Base-by-base conservation (phyloP, 129 eudicot genomes). In the Saposhnikovia divaricata region DNA sequence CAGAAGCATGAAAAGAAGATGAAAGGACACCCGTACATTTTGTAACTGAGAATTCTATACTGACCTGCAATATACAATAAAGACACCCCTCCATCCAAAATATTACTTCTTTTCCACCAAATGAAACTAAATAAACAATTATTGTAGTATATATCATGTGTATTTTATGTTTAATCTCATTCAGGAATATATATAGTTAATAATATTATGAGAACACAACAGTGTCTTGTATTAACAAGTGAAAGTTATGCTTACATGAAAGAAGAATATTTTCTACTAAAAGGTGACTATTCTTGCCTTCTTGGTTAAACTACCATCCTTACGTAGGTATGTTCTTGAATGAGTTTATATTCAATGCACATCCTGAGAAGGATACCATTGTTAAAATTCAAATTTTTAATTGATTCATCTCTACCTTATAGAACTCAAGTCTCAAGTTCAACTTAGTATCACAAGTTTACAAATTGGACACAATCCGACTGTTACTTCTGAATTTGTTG, bases 61-160 rank as follows among this genome's bases (percentile, higher is more conserved):
- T 59, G 15, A 61, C 16, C 69, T 61, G 69, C 69, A 16, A 61
- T 59, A 21, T 61, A 10, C 28, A 61, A 57, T 57, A 61, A 61
- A 61, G 69, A n/a, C 15, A 61, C 69, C 69, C 28, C 69, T 61
- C 69, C 31, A 57, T 57, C 66, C 66, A 57, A 57, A 57, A 57
- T 57, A 57, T 1, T 57, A 57, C 25, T 23, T 2, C 66, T 7
- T 57, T 23, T 57, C 66, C 13, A 7, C 66, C 12, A 57, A 19
- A 57, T 2, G 31, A 57, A 57, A 57, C 66, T 57, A 57, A 57
- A 55, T 6, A 6, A 6, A 57, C 4, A 0, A 61, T 25, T 34
- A 1, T 1, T 61, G 69, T 59, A n/a, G 37, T 61, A 50, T 50
- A 50, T 50, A 51, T 61, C 14, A 61, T 61, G 59, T 61, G n/a